Evolutionary conservation across 2,329 filamentous ascomycete species (phyloP), one percentile per base, ranked within the genome.

Genomic region (Xylariaceae sp.): DNA sequence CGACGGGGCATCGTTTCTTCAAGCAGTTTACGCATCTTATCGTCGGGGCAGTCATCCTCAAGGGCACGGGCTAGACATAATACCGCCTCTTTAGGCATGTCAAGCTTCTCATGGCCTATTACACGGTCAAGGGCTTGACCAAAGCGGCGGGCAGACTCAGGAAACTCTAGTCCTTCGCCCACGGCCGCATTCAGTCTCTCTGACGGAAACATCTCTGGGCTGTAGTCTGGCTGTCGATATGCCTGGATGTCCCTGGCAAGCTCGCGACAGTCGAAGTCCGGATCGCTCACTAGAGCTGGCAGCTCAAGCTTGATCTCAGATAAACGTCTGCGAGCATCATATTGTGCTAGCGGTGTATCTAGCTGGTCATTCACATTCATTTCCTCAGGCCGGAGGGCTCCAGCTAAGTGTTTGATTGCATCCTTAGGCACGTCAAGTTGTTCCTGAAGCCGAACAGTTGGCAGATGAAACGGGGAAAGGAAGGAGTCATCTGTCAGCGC

Each of bases 141-240:
- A 48, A 64, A 65, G n/a, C 37, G 48, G 45, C 58, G 51, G 1
- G 62, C 55, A 6, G 60, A 57, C 9, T 61, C 42, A 1, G 70
- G 65, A 53, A 71, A 72, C 1, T 64, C 61, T 6, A 70, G 56
- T 7, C 63, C 63, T 55, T 72, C 68, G 23, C 69, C 70, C 34
- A 64, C 63, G 15, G 44, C 61, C 37, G 49, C 15, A 47, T 66
- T 59, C 6, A 70, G 65, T 15, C 64, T 65, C 48, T 73, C 70
- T 3, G 53, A 58, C 15, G 71, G 71, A 7, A 72, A 58, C 51
- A 53, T 62, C 17, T 45, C 56, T 3, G 63, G 53, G 45, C 64
- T 59, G 47, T 67, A 51, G 10, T 57, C n/a, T 2, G 63, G 54
- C 34, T 44, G 56, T 37, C 58, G 68, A 39, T 57, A 61, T 48